Percentiles rank a stretch among this genome's conserved stretches.
These are phyloP conservation scores for Cladosporium sp. DNA, from an alignment of 2,329 filamentous ascomycete genomes.

Conservation along the genomic window DNA sequence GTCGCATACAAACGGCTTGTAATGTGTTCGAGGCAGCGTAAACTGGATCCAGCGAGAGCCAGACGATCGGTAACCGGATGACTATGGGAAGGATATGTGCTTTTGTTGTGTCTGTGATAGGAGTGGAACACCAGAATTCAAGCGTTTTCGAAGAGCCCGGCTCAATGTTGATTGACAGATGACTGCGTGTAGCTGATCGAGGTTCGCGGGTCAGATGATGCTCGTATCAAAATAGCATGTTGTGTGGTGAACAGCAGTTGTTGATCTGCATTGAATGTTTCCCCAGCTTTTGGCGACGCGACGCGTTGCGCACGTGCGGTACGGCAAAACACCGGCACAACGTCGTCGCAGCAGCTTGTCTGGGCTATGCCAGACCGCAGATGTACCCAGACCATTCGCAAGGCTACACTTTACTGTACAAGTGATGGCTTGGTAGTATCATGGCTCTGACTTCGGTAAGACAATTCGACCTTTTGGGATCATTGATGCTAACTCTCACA, in stretches of 20 bases:
- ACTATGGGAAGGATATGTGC: constrained; percentile 78
- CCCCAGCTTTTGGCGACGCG: background rate
- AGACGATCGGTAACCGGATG: constrained; percentile 69
- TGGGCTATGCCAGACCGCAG: background rate
- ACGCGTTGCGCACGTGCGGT: background rate
- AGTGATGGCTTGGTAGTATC: constrained; percentile 25
- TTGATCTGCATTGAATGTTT: background rate
- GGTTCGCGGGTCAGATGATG: background rate
- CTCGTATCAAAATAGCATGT: background rate
- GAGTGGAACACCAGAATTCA: background rate
- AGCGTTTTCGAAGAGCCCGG: constrained; percentile 3
- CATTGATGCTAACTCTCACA: constrained; percentile 34
- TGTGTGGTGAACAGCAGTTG: background rate
- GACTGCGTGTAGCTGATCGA: background rate
- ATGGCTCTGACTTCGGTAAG: constrained; percentile 33
- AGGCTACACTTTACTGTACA: background rate
- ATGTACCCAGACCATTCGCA: background rate
- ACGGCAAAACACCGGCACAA: background rate
- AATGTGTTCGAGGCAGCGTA: constrained; percentile 27
- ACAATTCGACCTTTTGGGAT: background rate
- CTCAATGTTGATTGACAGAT: background rate
- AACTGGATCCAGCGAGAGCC: constrained; percentile 38
- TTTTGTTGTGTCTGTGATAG: constrained; percentile 26
- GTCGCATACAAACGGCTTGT: constrained; percentile 19
- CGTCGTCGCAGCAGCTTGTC: background rate